phyloP scores from a whole-genome alignment of 1,284 basidiomycete species.

The Xerocomus amazonicus region DNA sequence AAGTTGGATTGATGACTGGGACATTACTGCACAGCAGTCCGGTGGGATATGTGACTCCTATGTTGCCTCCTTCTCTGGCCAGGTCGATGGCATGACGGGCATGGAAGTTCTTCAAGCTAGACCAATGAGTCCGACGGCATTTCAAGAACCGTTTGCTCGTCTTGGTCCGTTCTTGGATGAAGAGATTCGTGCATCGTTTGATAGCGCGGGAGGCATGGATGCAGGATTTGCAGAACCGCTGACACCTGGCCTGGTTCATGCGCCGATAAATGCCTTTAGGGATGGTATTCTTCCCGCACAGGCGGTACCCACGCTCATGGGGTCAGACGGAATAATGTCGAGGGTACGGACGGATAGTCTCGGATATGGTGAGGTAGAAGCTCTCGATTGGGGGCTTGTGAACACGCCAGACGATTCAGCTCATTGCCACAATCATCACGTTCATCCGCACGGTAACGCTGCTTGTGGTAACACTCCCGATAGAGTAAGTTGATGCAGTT shows the following conservation, averaged over 20 bases:
- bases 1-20: constrained; percentile 23
- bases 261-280: neutral
- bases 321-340: neutral
- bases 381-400: neutral
- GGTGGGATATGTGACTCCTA: neutral
- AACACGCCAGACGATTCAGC: neutral
- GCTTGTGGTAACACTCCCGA: neutral
- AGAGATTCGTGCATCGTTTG: constrained; percentile 23
- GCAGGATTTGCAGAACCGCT: neutral
- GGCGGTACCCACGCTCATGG: constrained; percentile 10
- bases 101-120: neutral
- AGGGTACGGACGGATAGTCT: neutral
- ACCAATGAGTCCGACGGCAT: neutral
- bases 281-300: neutral
- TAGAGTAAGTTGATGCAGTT: constrained; percentile 7
- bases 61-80: neutral
- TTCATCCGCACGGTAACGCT: neutral
- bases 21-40: neutral
- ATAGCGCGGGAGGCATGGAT: neutral
- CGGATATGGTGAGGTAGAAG: constrained; percentile 1
- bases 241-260: neutral
- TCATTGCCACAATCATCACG: neutral
- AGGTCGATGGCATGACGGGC: neutral
- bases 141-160: constrained; percentile 3
- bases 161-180: constrained; percentile 19